Evolutionary conservation across 2,329 filamentous ascomycete species (phyloP).

Genomic region (Zalaria obscura): DNA sequence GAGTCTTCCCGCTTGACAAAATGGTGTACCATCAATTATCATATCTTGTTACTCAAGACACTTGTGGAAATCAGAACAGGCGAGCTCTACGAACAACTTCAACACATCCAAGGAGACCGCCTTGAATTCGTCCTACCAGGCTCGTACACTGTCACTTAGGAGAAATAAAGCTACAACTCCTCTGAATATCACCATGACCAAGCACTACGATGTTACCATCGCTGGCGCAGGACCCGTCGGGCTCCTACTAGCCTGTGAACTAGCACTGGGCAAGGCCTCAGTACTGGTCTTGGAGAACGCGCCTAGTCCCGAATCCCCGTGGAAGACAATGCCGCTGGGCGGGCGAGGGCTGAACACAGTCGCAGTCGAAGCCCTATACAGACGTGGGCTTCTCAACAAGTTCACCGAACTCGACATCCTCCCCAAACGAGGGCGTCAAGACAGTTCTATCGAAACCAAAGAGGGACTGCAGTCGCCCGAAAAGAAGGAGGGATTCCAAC

Average conservation of each 20-base stretch:
- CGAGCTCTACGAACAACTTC: no score
- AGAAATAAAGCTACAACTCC: no score
- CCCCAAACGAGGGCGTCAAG: constrained; percentile 24
- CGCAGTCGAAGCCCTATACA: constrained; percentile 23
- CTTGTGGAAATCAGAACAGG: no score
- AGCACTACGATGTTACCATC: constrained; percentile 16
- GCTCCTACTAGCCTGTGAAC: constrained; percentile 23
- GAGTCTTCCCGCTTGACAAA: no score
- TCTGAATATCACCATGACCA: neutral
- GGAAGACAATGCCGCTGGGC: neutral
- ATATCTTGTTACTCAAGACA: no score
- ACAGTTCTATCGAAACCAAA: constrained; percentile 11
- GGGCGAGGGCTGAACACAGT: constrained; percentile 11
- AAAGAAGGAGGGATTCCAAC: neutral
- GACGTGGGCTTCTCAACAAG: constrained; percentile 23
- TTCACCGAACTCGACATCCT: constrained; percentile 18
- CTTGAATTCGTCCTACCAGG: no score
- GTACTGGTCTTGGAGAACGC: constrained; percentile 24
- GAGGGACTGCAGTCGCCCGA: constrained; percentile 7
- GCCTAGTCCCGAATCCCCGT: neutral
- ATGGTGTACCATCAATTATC: no score
- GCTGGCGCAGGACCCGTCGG: constrained; percentile 23
- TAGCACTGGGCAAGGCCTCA: constrained; percentile 16
- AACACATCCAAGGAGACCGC: no score
- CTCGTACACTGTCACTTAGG: no score